These are phyloP conservation scores for Priceomyces carsonii DNA, from an alignment of 805 yeast species.

Conservation along the genomic window DNA sequence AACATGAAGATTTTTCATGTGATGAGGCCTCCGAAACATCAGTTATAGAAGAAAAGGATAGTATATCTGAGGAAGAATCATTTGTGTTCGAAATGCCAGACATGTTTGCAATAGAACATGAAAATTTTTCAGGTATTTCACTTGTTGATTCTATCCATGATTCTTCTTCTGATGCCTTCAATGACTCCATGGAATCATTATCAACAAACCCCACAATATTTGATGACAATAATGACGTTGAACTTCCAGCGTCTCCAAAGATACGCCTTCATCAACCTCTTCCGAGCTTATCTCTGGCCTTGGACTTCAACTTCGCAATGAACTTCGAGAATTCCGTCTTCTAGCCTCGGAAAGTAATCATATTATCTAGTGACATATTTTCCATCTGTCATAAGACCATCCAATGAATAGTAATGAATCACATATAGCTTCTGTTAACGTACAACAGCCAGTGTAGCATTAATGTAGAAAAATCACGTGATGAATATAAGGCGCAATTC, in stretches of 20 bases:
- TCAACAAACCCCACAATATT: constrained; percentile 31
- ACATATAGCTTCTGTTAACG: no score
- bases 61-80: constrained; percentile 1
- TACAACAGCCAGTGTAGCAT: no score
- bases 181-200: constrained; percentile 31
- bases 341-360: no score
- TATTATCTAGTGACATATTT: no score
- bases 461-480: no score
- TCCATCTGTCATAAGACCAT: no score
- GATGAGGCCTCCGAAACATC: neutral
- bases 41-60: neutral
- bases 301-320: constrained; percentile 4
- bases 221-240: constrained; percentile 6
- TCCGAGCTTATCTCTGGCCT: constrained; percentile 7
- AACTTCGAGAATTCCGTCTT: constrained; percentile 1
- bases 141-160: constrained; percentile 13
- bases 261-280: constrained; percentile 4
- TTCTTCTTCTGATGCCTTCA: constrained; percentile 17
- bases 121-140: constrained; percentile 9
- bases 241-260: constrained; percentile 4
- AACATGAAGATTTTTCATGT: neutral
- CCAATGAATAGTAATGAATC: no score
- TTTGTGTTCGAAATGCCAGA: neutral
- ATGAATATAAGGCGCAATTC: neutral
- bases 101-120: constrained; percentile 4